Evolutionary conservation across 2,329 filamentous ascomycete genomes (phyloP), one percentile per base, ranked within the genome.

Genomic region (Colletotrichum brevisporum): DNA sequence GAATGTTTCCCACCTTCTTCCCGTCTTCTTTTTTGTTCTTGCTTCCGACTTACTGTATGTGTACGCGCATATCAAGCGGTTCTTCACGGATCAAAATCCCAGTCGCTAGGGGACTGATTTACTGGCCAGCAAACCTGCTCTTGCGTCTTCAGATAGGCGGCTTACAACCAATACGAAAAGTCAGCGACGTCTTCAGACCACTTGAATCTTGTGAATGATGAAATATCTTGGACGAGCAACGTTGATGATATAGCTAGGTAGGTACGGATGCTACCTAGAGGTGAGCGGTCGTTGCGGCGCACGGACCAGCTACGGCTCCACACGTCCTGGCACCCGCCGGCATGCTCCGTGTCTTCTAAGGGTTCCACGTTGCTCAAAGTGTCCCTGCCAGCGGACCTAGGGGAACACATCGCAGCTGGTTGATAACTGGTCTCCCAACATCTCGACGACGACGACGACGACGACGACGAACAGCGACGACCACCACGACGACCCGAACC

Each of bases 331-430:
- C 31, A 36, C 31, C 31, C 31, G 50, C 54, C 56, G 67, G 67
- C 63, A 56, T 67, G 84, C 86, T 10, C 87, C 87, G 0, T 86
- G 86, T 24, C 80, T 69, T 62, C 80, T 82, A 13, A 89, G 77
- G 18, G 74, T 77, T 90, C 85, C 10, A 89, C 83, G 70, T 89
- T 89, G 2, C 73, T 74, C 72, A 89, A 89, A 2, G 85, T 48
- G 45, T 58, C 67, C 31, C 31, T 36, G 67, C 83, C 63, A 86
- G 78, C 56, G 31, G 61, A 26, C 53, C 67, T 26, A 67, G 67
- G 63, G 62, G 67, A 67, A 69, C 67, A 69, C 55, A 67, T 69
- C 67, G 55, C 67, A 69, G 62, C 55, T 56, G 51, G 47, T 16
- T 18, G 0, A 43, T 43, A 43, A 36, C 31, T 10, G 31, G 31